Base-by-base conservation (phyloP, 257 asterid genomes). In the Solanum ossicruentum region DNA sequence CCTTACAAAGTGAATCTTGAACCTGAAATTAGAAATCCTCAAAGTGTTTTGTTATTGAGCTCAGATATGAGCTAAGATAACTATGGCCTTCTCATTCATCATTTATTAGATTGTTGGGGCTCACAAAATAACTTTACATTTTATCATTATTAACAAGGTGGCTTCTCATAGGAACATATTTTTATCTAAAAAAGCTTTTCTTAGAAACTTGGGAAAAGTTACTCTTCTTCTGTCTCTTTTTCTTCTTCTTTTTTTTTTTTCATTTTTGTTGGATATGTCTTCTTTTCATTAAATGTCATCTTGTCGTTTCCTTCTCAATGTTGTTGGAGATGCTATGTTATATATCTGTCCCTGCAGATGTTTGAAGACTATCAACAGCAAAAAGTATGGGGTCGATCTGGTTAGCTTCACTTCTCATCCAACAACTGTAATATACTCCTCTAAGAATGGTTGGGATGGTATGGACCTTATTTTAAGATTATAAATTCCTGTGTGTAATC, bases 381-480 rank as follows among this genome's bases (percentile, higher is more conserved):
- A 97, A 88, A 95, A 97, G 75, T 95, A 97, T 73, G 99, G 98
- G 61, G 98, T 97, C 80, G 98, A 97, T 87, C 93, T 97, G 56
- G 99, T 97, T 90, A 89, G 97, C 91, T 97, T 97, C 90, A 97
- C 99, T 84, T 94, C 98, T 86, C 98, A 97, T 86, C 98, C 97
- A 8, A 92, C 98, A 49, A 95, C 98, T 81, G 99, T 97, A 49
- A 95, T 97, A 87, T 97, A 95, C 91, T 97, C 98, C 56, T 97
- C 98, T 21, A 97, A 94, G 94, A 97, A 97, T 88, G 99, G 99
- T 57, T 97, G 99, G 99, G 99, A 97, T 87, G 98, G 99, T 96
- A 91, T 85, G 97, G 83, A 55, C 20, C 26, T 26, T 26, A 78
- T 28, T 78, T 26, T 78, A 78, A 78, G 23, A 78, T 52, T n/a